phyloP scores from a whole-genome alignment of 1,284 basidiomycete genomes.

The Cryptococcus floricola region DNA sequence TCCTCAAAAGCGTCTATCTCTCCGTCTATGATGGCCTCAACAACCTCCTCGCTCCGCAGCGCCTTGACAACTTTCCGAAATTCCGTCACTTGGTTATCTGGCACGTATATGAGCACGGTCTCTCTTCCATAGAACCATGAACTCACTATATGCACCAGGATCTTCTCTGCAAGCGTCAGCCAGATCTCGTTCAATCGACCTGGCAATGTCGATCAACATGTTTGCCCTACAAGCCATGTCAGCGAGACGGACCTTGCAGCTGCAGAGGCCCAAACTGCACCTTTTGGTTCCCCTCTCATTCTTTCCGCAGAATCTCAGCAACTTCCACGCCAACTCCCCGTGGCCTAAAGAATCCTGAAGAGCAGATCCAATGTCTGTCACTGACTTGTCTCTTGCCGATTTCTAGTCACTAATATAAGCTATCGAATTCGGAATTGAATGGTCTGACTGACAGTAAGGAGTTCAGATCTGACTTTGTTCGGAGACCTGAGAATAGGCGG shows the following conservation, averaged over 20 bases:
- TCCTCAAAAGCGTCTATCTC: conserved; percentile 11
- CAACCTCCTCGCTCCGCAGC: conserved; percentile 7
- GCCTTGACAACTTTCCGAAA: conserved; percentile 13
- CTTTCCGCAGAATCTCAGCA: conserved; percentile 12
- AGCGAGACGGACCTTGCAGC: background rate
- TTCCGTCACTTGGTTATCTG: conserved; percentile 7
- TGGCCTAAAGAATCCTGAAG: conserved; percentile 9
- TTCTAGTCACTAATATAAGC: conserved; percentile 1
- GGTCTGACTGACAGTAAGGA: conserved; percentile 9
- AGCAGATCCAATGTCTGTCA: conserved; percentile 8
- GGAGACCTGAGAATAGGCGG: conserved; percentile 14
- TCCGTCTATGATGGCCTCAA: conserved; percentile 9
- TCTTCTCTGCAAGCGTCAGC: conserved; percentile 12
- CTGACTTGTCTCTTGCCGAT: conserved; percentile 5
- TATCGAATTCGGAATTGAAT: background rate
- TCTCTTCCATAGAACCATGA: background rate
- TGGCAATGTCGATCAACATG: conserved; percentile 5
- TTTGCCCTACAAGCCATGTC: background rate
- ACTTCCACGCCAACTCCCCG: conserved; percentile 12
- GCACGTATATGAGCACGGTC: background rate
- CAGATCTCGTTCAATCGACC: conserved; percentile 10
- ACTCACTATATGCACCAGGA: conserved; percentile 9
- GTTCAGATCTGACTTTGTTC: conserved; percentile 12
- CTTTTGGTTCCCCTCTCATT: conserved; percentile 8
- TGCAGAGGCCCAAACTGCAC: background rate